A percentile compares a stretch with the other conserved stretches of the same genome.
phyloP scores from a whole-genome alignment of 768 basidiomycete species.

The Pulveroboletus sp. region DNA sequence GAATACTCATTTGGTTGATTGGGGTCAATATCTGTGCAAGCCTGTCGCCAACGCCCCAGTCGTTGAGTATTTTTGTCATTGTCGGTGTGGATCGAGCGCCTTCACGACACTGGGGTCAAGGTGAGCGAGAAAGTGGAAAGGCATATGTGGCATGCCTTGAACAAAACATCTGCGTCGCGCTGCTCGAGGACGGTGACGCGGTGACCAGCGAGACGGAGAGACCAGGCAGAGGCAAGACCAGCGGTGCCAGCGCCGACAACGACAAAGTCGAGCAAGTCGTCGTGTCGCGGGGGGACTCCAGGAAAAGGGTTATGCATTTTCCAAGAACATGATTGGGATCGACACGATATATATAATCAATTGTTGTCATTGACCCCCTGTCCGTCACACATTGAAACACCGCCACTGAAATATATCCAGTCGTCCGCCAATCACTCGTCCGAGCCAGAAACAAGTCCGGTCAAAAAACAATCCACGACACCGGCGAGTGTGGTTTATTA shows the following conservation, averaged over 20 bases:
- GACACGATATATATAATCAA: no score
- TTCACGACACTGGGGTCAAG: conserved; percentile 26
- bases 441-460: no score
- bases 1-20: conserved; percentile 15
- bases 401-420: no score
- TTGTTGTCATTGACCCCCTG: no score
- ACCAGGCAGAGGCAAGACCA: conserved; percentile 55
- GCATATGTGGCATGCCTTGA: conserved; percentile 30
- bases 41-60: conserved; percentile 51
- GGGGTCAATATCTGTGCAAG: conserved; percentile 33
- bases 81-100: conserved; percentile 52
- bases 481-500: no score
- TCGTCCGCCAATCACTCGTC: no score
- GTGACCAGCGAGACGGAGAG: conserved; percentile 54
- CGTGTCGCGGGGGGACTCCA: conserved; percentile 3
- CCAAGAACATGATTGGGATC: background rate
- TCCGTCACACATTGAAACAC: no score
- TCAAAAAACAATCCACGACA: no score
- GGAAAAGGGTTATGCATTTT: conserved; percentile 10
- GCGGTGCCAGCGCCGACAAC: conserved; percentile 36
- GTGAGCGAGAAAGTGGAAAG: background rate
- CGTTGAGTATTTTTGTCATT: conserved; percentile 50
- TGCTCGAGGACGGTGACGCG: conserved; percentile 54
- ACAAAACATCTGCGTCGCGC: conserved; percentile 36
- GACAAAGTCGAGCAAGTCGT: conserved; percentile 19